Percentiles rank a stretch among this genome's conserved stretches.
phyloP scores from a whole-genome alignment of 352 stramenopile species.

The Pythium rhizo-oryzae region DNA sequence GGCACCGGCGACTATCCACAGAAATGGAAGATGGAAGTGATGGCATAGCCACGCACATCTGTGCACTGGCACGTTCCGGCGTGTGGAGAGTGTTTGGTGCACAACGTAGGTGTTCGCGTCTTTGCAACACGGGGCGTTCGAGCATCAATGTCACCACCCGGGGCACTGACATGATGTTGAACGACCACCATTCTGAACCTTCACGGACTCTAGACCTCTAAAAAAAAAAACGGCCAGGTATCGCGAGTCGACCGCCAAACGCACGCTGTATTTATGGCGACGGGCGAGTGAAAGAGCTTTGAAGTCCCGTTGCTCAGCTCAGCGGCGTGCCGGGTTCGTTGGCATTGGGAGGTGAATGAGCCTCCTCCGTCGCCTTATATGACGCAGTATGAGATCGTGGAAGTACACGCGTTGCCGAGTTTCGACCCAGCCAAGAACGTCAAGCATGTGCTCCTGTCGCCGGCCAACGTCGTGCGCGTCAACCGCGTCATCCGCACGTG shows the following conservation, averaged over 20 bases:
- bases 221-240: too few relatives aligned
- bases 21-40: too few relatives aligned
- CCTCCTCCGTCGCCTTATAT: not conserved
- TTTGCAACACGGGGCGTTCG: too few relatives aligned
- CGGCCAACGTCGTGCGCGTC: not conserved
- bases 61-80: too few relatives aligned
- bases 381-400: conserved; percentile 6
- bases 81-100: too few relatives aligned
- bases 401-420: not conserved
- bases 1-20: too few relatives aligned
- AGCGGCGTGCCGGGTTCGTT: not conserved
- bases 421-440: conserved; percentile 16
- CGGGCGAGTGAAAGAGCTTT: not conserved
- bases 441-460: conserved; percentile 13
- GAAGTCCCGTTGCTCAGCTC: not conserved
- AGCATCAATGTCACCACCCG: not conserved
- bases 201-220: too few relatives aligned
- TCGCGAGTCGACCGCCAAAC: too few relatives aligned
- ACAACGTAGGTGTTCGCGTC: too few relatives aligned
- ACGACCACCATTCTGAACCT: not conserved
- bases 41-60: too few relatives aligned
- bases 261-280: too few relatives aligned
- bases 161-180: not conserved
- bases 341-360: not conserved
- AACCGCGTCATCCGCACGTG: not conserved